Conservation (phyloP, 108 stramenopile species). For the Fragilariopsis cylindrus region DNA sequence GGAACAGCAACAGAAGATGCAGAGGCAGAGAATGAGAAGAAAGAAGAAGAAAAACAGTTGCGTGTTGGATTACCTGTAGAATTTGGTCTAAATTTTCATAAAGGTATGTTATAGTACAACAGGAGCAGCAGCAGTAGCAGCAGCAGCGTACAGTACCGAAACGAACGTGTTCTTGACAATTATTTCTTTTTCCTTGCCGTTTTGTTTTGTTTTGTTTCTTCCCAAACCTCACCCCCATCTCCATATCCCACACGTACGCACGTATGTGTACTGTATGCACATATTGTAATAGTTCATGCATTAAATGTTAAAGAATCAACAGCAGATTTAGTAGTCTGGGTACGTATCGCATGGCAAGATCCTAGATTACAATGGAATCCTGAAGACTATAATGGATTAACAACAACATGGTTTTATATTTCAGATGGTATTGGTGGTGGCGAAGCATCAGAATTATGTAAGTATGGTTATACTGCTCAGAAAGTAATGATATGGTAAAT, state of each 20-base stretch:
- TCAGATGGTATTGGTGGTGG: conserved; percentile 32
- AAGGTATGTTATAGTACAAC: not conserved
- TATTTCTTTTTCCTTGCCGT: not conserved
- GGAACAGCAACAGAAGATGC: not conserved
- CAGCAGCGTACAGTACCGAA: too few relatives aligned
- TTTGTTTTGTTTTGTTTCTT: not conserved
- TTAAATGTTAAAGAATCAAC: conserved; percentile 35
- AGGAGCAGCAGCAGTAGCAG: too few relatives aligned
- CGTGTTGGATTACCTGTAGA: conserved; percentile 37
- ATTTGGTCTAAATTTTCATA: conserved; percentile 40
- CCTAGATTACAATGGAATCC: conserved; percentile 43
- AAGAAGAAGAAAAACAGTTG: not conserved
- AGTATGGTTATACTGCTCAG: too few relatives aligned
- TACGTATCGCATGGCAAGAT: conserved; percentile 40
- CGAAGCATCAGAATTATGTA: conserved; percentile 44
- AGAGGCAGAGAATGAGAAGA: not conserved
- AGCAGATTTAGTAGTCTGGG: conserved; percentile 47
- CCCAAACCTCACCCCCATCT: too few relatives aligned
- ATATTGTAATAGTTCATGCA: conserved; percentile 11
- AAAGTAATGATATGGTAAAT: too few relatives aligned
- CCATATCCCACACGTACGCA: too few relatives aligned
- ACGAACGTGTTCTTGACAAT: not conserved
- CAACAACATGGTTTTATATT: conserved; percentile 38
- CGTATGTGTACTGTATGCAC: too few relatives aligned
- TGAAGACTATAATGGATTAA: conserved; percentile 24